Base-by-base conservation (phyloP, 1,284 basidiomycete genomes). In the Laetiporus sulphureus region DNA sequence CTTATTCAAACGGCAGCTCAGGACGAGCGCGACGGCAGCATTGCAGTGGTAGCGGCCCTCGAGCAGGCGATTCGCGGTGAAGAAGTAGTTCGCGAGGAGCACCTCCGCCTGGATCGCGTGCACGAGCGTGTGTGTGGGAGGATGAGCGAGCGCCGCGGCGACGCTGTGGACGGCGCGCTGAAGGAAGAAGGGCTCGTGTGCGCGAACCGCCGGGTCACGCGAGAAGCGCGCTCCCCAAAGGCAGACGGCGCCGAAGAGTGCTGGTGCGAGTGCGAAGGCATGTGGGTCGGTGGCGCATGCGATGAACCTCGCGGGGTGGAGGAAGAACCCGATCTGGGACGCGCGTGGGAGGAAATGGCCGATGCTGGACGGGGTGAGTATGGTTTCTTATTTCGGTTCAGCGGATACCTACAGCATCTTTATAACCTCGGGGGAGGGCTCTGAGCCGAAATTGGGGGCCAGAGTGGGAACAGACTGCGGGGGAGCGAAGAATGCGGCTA, bases 41-140 rank as follows among this genome's bases (percentile, higher is more conserved):
- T 64, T 65, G 22, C 64, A 61, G 49, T 72, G 69, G 43, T 68
- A 67, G 16, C 60, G 57, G 5, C 68, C 71, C 50, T 73, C 69
- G 0, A 73, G 55, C 23, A 65, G 55, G 13, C 66, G 59, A 3
- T 62, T 64, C 23, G 62, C 55, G 32, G 60, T 58, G 42, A 69
- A 64, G 53, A 69, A 71, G 48, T 71, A 73, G 40, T 62, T 62
- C 1, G 70, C 64, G 16, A 75, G 56, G 7, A 75, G 62, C 2
- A 70, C 58, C 40, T 73, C 68, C 0, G 70, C 68, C 51, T 73
- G 70, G 11, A 72, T 63, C 29, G 57, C 55, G 42, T 71, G 63
- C 13, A 71, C 45, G n/a, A 68, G 55, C 39, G 59, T 59, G 40
- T 61, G 57, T 6, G 64, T 61, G 35, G 64, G 62, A 8, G 58